These are phyloP conservation scores for Exserohilum rostratum DNA, from an alignment of 2,329 filamentous ascomycete genomes.

Conservation along the genomic window DNA sequence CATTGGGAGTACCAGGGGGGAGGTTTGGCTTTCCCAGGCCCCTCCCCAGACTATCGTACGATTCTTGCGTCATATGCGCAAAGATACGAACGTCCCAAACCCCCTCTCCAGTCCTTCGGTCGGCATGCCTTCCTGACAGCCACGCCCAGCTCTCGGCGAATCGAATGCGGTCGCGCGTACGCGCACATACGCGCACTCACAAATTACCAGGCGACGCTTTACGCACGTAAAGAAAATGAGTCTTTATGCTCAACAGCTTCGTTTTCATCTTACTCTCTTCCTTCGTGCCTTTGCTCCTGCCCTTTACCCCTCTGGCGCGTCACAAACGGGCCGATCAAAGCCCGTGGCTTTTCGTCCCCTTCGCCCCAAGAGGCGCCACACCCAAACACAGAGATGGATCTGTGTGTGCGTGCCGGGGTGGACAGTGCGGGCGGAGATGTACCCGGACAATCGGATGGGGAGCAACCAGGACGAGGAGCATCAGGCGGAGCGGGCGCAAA, in stretches of 20 bases:
- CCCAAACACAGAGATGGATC: background rate
- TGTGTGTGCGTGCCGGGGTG: background rate
- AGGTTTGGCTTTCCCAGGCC: background rate
- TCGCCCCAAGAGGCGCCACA: background rate
- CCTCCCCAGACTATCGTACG: background rate
- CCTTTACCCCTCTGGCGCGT: background rate
- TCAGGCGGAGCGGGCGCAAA: background rate
- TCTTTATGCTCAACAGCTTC: too few relatives aligned
- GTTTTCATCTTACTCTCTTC: background rate
- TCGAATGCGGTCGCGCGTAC: background rate
- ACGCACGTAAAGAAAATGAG: too few relatives aligned
- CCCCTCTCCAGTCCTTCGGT: background rate
- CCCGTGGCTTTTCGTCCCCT: background rate
- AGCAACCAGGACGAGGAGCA: background rate
- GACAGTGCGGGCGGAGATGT: background rate
- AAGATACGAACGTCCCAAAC: background rate
- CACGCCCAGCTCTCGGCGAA: background rate
- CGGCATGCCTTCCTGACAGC: constrained; percentile 1
- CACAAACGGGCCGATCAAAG: background rate
- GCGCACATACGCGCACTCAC: background rate
- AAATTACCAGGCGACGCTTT: background rate
- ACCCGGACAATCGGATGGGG: background rate
- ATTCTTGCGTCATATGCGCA: constrained; percentile 1
- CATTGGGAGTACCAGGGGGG: background rate
- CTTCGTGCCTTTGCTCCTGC: background rate